A percentile compares a stretch with the other conserved stretches of the same genome.
These are phyloP conservation scores for Ambrosia trifida DNA, from an alignment of 129 eudicot species.

Conservation along the genomic window DNA sequence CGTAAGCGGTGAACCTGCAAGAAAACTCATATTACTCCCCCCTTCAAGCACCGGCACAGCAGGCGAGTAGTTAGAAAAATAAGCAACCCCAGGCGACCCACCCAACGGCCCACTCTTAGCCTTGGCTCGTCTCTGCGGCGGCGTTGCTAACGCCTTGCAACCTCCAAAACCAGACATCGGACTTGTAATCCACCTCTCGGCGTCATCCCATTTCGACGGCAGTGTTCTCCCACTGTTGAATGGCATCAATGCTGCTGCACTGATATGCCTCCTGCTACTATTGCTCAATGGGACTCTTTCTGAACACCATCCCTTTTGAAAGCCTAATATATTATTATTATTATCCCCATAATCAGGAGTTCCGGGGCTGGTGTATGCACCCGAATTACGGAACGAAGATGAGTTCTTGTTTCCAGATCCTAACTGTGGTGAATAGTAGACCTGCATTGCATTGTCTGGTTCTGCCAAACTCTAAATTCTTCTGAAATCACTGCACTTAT, in stretches of 20 bases:
- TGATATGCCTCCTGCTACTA: conserved; percentile 62
- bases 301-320: conserved; percentile 73
- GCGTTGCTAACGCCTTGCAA: conserved; percentile 35
- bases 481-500: neutral
- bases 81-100: conserved; percentile 54
- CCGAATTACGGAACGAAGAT: conserved; percentile 59
- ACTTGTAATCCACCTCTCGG: conserved; percentile 97
- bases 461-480: conserved; percentile 4
- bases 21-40: conserved; percentile 45
- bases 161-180: conserved; percentile 65
- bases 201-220: conserved; percentile 99
- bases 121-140: conserved; percentile 59
- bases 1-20: conserved; percentile 62
- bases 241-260: conserved; percentile 79
- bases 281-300: conserved; percentile 69
- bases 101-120: conserved; percentile 92
- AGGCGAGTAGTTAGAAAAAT: conserved; percentile 55
- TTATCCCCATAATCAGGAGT: conserved; percentile 72
- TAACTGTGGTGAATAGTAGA: conserved; percentile 34
- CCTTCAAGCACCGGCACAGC: conserved; percentile 49
- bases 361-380: conserved; percentile 77
- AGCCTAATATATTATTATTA: conserved; percentile 31
- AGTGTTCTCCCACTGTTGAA: conserved; percentile 75
- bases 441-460: conserved; percentile 36
- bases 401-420: conserved; percentile 47